Conservation (phyloP, 306 rosid species). For the Quercus cerris region DNA sequence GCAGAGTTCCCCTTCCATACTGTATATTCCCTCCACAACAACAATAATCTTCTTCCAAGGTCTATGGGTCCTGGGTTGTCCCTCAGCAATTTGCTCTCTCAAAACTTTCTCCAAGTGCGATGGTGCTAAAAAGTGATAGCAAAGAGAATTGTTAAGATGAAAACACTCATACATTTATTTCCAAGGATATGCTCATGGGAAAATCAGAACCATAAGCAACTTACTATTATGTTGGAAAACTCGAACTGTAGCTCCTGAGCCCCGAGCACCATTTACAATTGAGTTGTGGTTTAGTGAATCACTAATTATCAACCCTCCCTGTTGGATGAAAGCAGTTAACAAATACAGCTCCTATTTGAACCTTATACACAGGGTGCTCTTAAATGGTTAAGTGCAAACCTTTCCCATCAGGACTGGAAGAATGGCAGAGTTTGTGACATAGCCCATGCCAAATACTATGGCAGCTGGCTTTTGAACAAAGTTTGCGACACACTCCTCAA, state of each 20-base stretch:
- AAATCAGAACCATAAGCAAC: neutral
- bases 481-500: conserved; percentile 71
- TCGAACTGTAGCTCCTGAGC: conserved; percentile 88
- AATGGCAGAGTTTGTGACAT: conserved; percentile 83
- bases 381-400: conserved; percentile 32
- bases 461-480: conserved; percentile 79
- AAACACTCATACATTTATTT: neutral
- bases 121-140: conserved; percentile 51
- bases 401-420: conserved; percentile 77
- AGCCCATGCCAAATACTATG: conserved; percentile 87
- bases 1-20: conserved; percentile 98
- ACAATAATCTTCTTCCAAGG: conserved; percentile 95
- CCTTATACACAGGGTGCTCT: neutral
- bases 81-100: conserved; percentile 90
- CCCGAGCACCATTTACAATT: conserved; percentile 89
- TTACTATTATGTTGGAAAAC: conserved; percentile 82
- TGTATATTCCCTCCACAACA: conserved; percentile 90
- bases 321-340: neutral
- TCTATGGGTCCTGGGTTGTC: conserved; percentile 90
- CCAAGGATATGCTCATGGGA: neutral
- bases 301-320: conserved; percentile 89
- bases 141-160: neutral
- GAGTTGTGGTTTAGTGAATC: conserved; percentile 93
- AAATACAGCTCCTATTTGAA: conserved; percentile 1
- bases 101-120: conserved; percentile 80